Evolutionary conservation across 495 filamentous ascomycete genomes (phyloP).

Genomic region (Halenospora varia): DNA sequence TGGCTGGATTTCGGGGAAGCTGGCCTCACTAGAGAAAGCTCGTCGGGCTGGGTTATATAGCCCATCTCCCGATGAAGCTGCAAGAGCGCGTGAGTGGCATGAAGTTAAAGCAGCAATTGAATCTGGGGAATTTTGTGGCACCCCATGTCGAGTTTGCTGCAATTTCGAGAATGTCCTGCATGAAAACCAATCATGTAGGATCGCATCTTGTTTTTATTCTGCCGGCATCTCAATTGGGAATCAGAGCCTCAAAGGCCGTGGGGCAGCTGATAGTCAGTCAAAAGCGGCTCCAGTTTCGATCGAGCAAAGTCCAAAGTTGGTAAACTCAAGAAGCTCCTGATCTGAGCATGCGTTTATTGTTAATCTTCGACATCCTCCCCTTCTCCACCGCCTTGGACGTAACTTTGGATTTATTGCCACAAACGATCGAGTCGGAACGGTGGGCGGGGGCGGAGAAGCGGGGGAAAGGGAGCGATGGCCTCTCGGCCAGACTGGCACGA

Average conservation of each 20-base stretch:
- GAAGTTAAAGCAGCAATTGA: slow-evolving; percentile 5
- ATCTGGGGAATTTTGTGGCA: not conserved
- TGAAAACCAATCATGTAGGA: not conserved
- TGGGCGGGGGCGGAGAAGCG: no score
- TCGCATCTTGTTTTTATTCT: not conserved
- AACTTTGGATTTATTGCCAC: no score
- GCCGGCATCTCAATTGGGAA: slow-evolving; percentile 3
- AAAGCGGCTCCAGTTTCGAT: slow-evolving; percentile 7
- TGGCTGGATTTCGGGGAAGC: not conserved
- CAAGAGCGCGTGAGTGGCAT: not conserved
- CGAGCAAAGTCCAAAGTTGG: not conserved
- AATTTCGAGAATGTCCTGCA: slow-evolving; percentile 6
- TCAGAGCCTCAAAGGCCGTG: not conserved
- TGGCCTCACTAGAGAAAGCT: slow-evolving; percentile 3
- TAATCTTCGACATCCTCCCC: not conserved
- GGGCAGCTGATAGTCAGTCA: slow-evolving; percentile 3
- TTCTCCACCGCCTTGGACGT: not conserved
- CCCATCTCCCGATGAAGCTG: not conserved
- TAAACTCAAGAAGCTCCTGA: not conserved
- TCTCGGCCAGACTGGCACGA: no score
- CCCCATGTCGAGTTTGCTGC: not conserved
- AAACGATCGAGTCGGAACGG: no score
- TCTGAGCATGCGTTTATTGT: not conserved
- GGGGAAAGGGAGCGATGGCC: no score
- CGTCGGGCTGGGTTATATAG: slow-evolving; percentile 1